These are phyloP conservation scores for Ustilago esculenta DNA, from an alignment of 1,284 basidiomycete genomes.

Conservation along the genomic window DNA sequence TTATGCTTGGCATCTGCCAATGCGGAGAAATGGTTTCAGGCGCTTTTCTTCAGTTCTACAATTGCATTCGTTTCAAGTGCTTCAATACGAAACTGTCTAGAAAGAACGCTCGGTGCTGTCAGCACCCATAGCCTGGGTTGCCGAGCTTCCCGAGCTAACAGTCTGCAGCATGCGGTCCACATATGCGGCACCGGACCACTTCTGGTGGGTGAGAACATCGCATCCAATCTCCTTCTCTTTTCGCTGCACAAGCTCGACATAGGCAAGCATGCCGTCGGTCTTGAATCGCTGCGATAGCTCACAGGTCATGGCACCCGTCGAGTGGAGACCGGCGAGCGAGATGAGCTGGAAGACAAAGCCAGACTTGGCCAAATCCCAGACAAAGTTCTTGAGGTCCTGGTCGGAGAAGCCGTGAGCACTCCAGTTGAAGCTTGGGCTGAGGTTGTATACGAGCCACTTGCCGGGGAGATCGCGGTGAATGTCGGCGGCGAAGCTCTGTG, in stretches of 20 bases:
- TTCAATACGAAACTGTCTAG: too few relatives aligned
- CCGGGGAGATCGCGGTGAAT: slow-evolving; percentile 79
- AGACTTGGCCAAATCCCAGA: slow-evolving; percentile 63
- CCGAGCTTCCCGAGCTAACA: slow-evolving; percentile 59
- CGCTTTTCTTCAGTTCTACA: too few relatives aligned
- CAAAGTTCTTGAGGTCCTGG: slow-evolving; percentile 67
- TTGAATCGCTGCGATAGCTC: slow-evolving; percentile 72
- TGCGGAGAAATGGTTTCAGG: too few relatives aligned
- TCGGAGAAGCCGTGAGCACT: slow-evolving; percentile 81
- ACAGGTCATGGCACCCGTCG: slow-evolving; percentile 55
- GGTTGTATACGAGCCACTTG: slow-evolving; percentile 91
- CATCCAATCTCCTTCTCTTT: slow-evolving; percentile 65
- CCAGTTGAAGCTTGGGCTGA: slow-evolving; percentile 96
- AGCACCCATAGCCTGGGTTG: slow-evolving; percentile 62
- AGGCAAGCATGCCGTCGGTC: slow-evolving; percentile 69
- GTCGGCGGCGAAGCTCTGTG: slow-evolving; percentile 79
- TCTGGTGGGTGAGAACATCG: slow-evolving; percentile 66
- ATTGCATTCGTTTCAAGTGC: too few relatives aligned
- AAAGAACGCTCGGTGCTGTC: slow-evolving; percentile 58
- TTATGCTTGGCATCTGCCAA: too few relatives aligned
- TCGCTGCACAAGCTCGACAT: slow-evolving; percentile 64
- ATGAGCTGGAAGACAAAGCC: slow-evolving; percentile 67
- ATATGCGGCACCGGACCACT: slow-evolving; percentile 64
- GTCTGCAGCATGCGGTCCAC: slow-evolving; percentile 64
- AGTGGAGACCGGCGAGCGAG: slow-evolving; percentile 65